Evolutionary conservation across 352 stramenopile species (phyloP), one percentile per base, ranked within the genome.

Genomic region (Pythium apleroticum): DNA sequence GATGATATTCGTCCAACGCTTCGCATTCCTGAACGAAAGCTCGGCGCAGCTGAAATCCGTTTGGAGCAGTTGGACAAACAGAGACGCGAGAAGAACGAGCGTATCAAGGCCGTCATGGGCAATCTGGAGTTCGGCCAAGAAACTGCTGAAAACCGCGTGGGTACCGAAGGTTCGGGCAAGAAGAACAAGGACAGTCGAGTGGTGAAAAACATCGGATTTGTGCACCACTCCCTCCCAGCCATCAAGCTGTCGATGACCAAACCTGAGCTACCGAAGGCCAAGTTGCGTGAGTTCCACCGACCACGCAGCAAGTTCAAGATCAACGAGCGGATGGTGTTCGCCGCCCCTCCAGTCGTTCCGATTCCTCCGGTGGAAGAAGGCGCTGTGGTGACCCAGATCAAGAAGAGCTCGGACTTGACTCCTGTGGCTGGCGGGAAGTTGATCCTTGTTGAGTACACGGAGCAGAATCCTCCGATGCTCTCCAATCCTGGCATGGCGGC

Each of bases 181-280:
- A 91, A 91, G 45, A 87, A 72, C 33, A 95, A 94, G 55, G 85
- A 94, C 41, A 92, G 80, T 52, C 87, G 86, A 61, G 80, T 95
- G 30, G 78, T 93, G 4, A 92, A 95, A 66, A 91, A 91, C 59
- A 91, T 95, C 68, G 85, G 82, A 4, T 80, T 87, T 30, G 85
- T 96, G 10, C 85, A 94, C 45, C 87, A 96, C 66, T 94, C 85
- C 15, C 69, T 96, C 12, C 85, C 84, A n/a, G 87, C 87, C 11
- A 93, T 94, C 69, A 94, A 96, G 71, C 75, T 95, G 24, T 90
- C 81, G 35, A 74, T 93, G 53, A 93, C 84, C 7, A 95, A 95
- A 35, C 84, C 87, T 20, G 87, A 96, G 69, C 74, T 96, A 0
- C 82, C 85, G 2, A 93, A 93, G 65, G 61, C 84, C 1, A 93